Conservation (phyloP, 345 rosid genomes). For the Rhizophora apiculata region DNA sequence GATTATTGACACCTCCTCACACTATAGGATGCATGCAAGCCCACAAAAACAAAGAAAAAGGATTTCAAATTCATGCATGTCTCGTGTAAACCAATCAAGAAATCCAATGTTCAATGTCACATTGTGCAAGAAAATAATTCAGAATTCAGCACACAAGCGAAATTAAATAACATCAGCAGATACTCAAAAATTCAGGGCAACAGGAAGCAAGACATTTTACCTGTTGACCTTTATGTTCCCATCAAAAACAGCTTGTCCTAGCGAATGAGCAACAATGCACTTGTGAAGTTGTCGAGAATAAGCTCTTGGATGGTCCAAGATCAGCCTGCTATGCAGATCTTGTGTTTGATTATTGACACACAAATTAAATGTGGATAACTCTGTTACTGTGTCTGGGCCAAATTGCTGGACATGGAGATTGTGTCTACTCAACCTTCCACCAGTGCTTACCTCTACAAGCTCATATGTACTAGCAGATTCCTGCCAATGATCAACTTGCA, state of each 20-base stretch:
- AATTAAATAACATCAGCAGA: background rate
- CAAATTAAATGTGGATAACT: slow-evolving; percentile 75
- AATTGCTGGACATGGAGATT: slow-evolving; percentile 84
- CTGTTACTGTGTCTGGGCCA: slow-evolving; percentile 84
- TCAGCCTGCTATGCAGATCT: slow-evolving; percentile 78
- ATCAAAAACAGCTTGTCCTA: slow-evolving; percentile 90
- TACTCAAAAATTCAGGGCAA: background rate
- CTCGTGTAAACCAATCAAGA: background rate
- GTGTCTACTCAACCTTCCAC: slow-evolving; percentile 91
- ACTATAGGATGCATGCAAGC: too few species aligned
- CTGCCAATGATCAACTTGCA: slow-evolving; percentile 31
- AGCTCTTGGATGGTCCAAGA: slow-evolving; percentile 91
- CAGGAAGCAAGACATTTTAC: slow-evolving; percentile 31
- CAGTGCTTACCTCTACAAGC: slow-evolving; percentile 86
- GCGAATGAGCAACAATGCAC: slow-evolving; percentile 88
- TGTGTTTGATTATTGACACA: slow-evolving; percentile 69
- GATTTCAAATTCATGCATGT: background rate
- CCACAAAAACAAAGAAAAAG: background rate
- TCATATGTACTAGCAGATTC: slow-evolving; percentile 70
- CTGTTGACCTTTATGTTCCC: slow-evolving; percentile 87
- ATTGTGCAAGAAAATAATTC: background rate
- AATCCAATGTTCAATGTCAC: background rate
- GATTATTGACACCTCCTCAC: too few species aligned
- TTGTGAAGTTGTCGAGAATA: slow-evolving; percentile 77
- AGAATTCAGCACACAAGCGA: background rate